Percentiles rank a stretch among this genome's conserved stretches.
These are phyloP conservation scores for Pseudogymnoascus sp. DNA, from an alignment of 2,329 filamentous ascomycete species.

Conservation along the genomic window DNA sequence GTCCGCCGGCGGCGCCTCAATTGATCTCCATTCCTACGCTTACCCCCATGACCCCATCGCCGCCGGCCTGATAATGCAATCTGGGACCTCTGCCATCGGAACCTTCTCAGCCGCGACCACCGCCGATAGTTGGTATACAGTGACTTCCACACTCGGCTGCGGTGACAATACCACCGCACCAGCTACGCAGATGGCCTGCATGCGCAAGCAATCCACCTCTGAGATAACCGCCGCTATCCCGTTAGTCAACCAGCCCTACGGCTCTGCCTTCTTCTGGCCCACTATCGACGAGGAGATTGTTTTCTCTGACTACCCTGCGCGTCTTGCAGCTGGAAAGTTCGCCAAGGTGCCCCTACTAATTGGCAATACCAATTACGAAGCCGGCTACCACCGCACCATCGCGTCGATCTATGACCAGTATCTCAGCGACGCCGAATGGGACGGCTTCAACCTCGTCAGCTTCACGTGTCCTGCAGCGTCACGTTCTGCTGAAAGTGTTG, in stretches of 20 bases:
- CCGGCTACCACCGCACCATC: neutral
- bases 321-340: constrained; percentile 9
- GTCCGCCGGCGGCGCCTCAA: constrained; percentile 41
- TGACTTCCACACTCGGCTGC: constrained; percentile 11
- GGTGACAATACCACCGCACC: constrained; percentile 6
- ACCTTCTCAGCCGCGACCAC: constrained; percentile 9
- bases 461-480: constrained; percentile 30
- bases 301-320: constrained; percentile 11
- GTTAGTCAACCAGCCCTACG: constrained; percentile 9
- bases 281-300: constrained; percentile 14
- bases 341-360: constrained; percentile 14
- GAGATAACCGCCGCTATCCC: constrained; percentile 9
- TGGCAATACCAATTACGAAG: constrained; percentile 13
- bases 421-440: neutral
- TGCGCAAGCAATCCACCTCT: constrained; percentile 11
- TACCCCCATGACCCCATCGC: constrained; percentile 26
- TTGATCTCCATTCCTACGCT: constrained; percentile 27
- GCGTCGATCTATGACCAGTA: neutral
- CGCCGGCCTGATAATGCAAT: constrained; percentile 19
- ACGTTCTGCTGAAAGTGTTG: constrained; percentile 22
- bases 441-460: constrained; percentile 13
- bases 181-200: constrained; percentile 10
- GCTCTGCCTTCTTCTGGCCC: neutral
- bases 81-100: constrained; percentile 14
- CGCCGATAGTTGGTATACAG: constrained; percentile 10